A percentile compares a stretch with the other conserved stretches of the same genome.
These are phyloP conservation scores for Sechiopsis laciniata DNA, from an alignment of 306 rosid species.

Conservation along the genomic window DNA sequence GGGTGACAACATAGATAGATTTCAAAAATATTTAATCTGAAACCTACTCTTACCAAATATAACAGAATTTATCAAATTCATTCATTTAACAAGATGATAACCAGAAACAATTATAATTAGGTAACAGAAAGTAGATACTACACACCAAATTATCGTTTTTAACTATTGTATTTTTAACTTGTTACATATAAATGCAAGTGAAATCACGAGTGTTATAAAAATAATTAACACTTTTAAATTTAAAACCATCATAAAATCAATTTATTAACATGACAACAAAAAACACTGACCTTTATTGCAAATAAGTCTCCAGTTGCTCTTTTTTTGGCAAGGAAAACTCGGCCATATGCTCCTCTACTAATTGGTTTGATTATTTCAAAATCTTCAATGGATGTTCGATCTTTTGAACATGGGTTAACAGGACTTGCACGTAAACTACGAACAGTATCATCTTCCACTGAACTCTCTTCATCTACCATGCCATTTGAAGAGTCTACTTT, in stretches of 20 bases:
- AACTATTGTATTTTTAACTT: no score
- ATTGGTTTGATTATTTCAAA: constrained; percentile 93
- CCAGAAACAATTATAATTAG: background rate
- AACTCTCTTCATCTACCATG: constrained; percentile 79
- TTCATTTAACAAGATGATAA: background rate
- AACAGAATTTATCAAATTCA: background rate
- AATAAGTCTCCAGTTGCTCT: constrained; percentile 94
- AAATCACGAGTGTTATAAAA: background rate
- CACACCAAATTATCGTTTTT: background rate
- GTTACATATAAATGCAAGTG: background rate
- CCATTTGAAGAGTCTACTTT: constrained; percentile 58
- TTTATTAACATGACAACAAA: background rate
- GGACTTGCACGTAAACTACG: constrained; percentile 90
- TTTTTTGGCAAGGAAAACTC: constrained; percentile 92
- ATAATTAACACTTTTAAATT: background rate
- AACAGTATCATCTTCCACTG: constrained; percentile 67
- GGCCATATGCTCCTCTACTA: constrained; percentile 94
- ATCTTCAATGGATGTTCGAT: constrained; percentile 93
- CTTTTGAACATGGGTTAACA: constrained; percentile 60
- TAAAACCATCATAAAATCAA: background rate
- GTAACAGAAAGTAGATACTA: background rate
- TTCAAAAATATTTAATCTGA: background rate
- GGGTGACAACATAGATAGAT: background rate
- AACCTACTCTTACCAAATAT: background rate
- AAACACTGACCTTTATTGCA: constrained; percentile 78